Evolutionary conservation across 495 filamentous ascomycete genomes (phyloP).

Genomic region (Penicillium alfredii): DNA sequence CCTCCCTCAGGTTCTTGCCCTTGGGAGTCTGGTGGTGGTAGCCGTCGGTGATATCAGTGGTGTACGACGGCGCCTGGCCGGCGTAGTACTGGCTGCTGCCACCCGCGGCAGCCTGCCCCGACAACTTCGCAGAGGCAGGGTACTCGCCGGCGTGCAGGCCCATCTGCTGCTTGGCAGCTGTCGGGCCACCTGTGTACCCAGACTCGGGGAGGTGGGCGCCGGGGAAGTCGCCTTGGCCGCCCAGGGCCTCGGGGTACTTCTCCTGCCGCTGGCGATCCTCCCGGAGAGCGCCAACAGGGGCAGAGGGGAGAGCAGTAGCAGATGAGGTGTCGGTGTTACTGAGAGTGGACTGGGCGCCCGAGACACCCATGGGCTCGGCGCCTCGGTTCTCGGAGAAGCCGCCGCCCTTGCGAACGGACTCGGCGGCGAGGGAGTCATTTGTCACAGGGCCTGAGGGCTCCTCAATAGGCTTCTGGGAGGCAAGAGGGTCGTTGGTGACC

Average conservation of each 20-base stretch:
- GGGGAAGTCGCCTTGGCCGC: conserved; percentile 45
- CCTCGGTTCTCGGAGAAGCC: conserved; percentile 48
- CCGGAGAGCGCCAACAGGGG: conserved; percentile 41
- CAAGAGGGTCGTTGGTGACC: conserved; percentile 45
- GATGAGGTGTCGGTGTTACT: conserved; percentile 52
- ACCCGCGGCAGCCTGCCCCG: conserved; percentile 18
- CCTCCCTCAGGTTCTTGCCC: conserved; percentile 51
- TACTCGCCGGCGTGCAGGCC: conserved; percentile 23
- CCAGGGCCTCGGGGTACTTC: conserved; percentile 44
- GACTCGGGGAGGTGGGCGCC: conserved; percentile 37
- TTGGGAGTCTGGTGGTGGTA: conserved; percentile 44
- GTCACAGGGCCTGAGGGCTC: conserved; percentile 53
- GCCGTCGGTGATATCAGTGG: conserved; percentile 29
- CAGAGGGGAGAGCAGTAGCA: conserved; percentile 46
- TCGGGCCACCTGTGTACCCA: conserved; percentile 42
- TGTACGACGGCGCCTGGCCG: conserved; percentile 41
- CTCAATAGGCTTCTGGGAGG: conserved; percentile 35
- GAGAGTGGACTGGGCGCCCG: conserved; percentile 44
- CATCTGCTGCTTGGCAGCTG: conserved; percentile 33
- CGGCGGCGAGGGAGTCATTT: conserved; percentile 60
- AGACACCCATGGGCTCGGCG: conserved; percentile 43
- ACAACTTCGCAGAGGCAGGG: conserved; percentile 13
- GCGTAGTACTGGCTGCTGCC: conserved; percentile 27
- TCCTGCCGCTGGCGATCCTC: conserved; percentile 40
- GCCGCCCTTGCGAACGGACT: conserved; percentile 49